Conservation (phyloP, 116 monocot species). For the Dioscorea cayenensis region DNA sequence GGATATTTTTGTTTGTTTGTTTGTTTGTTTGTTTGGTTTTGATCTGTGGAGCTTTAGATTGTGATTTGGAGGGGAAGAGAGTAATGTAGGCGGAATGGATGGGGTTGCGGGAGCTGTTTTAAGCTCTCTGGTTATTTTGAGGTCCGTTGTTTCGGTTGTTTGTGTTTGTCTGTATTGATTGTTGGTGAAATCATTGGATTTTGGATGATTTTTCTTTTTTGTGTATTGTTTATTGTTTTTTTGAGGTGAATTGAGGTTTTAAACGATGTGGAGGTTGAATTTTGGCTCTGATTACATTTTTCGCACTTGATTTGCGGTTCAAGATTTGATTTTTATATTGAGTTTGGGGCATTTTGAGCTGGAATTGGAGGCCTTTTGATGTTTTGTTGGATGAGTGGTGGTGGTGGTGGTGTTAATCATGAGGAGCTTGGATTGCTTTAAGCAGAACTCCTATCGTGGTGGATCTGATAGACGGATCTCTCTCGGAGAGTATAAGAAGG, state of each 20-base stretch:
- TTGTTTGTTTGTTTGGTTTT: background rate
- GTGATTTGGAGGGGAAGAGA: background rate
- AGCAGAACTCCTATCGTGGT: conserved; percentile 13
- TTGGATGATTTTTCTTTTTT: too few species aligned
- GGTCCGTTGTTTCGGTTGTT: too few species aligned
- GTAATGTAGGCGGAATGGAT: conserved; percentile 24
- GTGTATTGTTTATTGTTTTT: too few species aligned
- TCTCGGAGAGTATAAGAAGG: conserved; percentile 70
- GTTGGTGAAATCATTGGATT: too few species aligned
- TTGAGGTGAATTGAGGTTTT: too few species aligned
- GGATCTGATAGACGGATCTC: conserved; percentile 56
- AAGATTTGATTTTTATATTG: background rate
- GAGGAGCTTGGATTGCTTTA: conserved; percentile 57
- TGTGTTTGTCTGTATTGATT: too few species aligned
- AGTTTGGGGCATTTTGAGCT: background rate
- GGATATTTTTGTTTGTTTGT: background rate
- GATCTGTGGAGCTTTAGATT: background rate
- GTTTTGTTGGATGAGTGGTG: background rate
- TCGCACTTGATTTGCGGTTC: background rate
- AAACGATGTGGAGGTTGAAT: too few species aligned
- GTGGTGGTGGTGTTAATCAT: conserved; percentile 7
- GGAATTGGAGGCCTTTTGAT: background rate
- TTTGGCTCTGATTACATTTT: too few species aligned
- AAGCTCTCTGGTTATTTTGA: background rate
- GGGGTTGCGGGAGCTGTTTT: background rate